Conservation (phyloP, 2,329 filamentous ascomycete species). For the Rhynchosporium secalis region DNA sequence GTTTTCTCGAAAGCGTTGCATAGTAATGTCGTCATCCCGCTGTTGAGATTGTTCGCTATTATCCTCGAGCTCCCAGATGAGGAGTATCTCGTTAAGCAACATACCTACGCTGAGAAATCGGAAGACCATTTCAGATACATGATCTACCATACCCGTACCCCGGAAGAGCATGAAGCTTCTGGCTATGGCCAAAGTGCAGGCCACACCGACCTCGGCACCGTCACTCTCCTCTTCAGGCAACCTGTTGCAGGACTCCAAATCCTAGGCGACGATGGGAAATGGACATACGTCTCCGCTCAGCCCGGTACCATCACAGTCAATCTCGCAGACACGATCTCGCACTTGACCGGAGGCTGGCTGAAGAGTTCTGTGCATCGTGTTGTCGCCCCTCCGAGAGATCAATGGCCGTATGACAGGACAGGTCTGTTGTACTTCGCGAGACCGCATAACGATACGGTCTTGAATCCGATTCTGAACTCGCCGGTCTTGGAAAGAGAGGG, state of each 20-base stretch:
- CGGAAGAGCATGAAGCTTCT: slow-evolving; percentile 48
- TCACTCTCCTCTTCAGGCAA: slow-evolving; percentile 59
- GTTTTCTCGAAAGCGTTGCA: slow-evolving; percentile 50
- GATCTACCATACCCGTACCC: slow-evolving; percentile 53
- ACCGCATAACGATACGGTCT: slow-evolving; percentile 33
- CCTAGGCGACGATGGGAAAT: slow-evolving; percentile 48
- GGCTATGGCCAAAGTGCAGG: slow-evolving; percentile 49
- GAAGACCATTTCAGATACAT: slow-evolving; percentile 65
- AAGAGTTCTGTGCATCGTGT: slow-evolving; percentile 47
- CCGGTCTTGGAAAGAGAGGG: slow-evolving; percentile 38
- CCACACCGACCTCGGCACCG: slow-evolving; percentile 57
- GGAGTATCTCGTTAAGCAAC: slow-evolving; percentile 54
- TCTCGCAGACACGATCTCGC: slow-evolving; percentile 50
- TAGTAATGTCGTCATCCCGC: slow-evolving; percentile 54
- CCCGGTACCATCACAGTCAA: slow-evolving; percentile 54
- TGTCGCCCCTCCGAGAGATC: slow-evolving; percentile 40
- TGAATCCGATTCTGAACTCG: slow-evolving; percentile 38
- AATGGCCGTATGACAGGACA: slow-evolving; percentile 44
- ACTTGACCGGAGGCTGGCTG: slow-evolving; percentile 50
- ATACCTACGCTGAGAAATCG: slow-evolving; percentile 57
- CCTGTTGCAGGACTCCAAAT: slow-evolving; percentile 59
- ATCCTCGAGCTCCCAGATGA: slow-evolving; percentile 61
- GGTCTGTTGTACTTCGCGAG: slow-evolving; percentile 50
- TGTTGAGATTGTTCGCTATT: slow-evolving; percentile 61
- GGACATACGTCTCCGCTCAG: slow-evolving; percentile 53